Evolutionary conservation across 2,329 filamentous ascomycete species (phyloP), one percentile per base, ranked within the genome.

Genomic region (Cytospora mali): DNA sequence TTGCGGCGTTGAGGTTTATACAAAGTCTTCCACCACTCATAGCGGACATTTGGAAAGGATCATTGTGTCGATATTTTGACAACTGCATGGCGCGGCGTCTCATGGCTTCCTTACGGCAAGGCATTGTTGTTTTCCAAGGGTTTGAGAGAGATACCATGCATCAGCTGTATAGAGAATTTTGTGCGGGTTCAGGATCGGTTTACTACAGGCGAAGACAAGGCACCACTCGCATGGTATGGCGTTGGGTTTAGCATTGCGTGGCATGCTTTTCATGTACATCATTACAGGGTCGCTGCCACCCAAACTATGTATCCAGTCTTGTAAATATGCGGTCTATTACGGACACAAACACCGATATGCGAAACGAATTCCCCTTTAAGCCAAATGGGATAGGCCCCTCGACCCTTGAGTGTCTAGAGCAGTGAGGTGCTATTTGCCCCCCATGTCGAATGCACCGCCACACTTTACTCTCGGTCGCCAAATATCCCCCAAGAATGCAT

Each of bases 31-130:
- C 9, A 18, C 42, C 42, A 23, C 42, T 11, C 42, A 23, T 13
- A n/a, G 42, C 9, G 7, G n/a, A 23, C 39, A 42, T 42, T 42
- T 9, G 7, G 42, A 46, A 1, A 13, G 9, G 42, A 23, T 28
- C 16, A n/a, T 54, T 25, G 50, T 18, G 21, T 29, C 46, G 35
- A 6, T 59, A 31, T 60, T 27, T 5, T 46, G n/a, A 21, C 42
- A 23, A 46, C 42, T 54, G 58, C 58, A 60, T 60, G 46, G 58
- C 50, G 25, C 27, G 28, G 58, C 50, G 39, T 51, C 49, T 48
- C 35, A n/a, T 23, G 16, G 16, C 4, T 54, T 28, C 13, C 31
- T 23, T n/a, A 33, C 1, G 14, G 35, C 25, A 18, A 28, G 50
- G 58, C 50, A 49, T 35, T 29, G 13, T 18, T 48, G 9, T 23